phyloP scores from a whole-genome alignment of 2,329 filamentous ascomycete genomes.

The Hypoxylon rubiginosum region DNA sequence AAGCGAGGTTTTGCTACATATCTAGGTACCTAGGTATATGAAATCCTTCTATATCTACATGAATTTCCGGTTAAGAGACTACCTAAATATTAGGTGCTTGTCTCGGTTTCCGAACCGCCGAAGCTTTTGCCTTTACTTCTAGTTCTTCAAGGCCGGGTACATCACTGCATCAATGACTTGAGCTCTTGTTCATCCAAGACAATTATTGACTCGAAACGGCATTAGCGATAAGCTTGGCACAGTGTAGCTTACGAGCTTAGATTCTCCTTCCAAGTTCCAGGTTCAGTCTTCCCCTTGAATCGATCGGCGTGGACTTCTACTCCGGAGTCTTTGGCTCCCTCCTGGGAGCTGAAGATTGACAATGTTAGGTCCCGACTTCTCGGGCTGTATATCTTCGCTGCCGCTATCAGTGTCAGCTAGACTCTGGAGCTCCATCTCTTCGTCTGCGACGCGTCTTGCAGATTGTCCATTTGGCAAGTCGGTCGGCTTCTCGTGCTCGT shows the following conservation, averaged over 20 bases:
- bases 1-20: not conserved
- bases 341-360: slow-evolving; percentile 29
- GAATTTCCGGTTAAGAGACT: not conserved
- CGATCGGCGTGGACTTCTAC: slow-evolving; percentile 42
- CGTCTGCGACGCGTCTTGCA: slow-evolving; percentile 30
- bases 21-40: no score
- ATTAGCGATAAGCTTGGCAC: not conserved
- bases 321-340: slow-evolving; percentile 38
- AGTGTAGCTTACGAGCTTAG: not conserved
- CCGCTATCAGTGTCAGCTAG: slow-evolving; percentile 41
- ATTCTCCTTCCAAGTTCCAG: not conserved
- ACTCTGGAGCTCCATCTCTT: slow-evolving; percentile 46
- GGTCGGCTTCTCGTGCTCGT: slow-evolving; percentile 57
- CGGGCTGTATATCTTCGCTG: slow-evolving; percentile 21
- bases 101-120: not conserved
- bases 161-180: no score
- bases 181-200: not conserved
- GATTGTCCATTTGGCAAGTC: slow-evolving; percentile 22
- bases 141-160: not conserved
- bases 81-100: not conserved
- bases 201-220: not conserved
- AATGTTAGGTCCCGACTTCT: slow-evolving; percentile 9
- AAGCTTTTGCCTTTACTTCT: not conserved
- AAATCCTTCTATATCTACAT: not conserved
- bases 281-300: slow-evolving; percentile 16